These are phyloP conservation scores for Dendrocalamus sinicus DNA, from an alignment of 176 grass and related monocot species.

Conservation along the genomic window DNA sequence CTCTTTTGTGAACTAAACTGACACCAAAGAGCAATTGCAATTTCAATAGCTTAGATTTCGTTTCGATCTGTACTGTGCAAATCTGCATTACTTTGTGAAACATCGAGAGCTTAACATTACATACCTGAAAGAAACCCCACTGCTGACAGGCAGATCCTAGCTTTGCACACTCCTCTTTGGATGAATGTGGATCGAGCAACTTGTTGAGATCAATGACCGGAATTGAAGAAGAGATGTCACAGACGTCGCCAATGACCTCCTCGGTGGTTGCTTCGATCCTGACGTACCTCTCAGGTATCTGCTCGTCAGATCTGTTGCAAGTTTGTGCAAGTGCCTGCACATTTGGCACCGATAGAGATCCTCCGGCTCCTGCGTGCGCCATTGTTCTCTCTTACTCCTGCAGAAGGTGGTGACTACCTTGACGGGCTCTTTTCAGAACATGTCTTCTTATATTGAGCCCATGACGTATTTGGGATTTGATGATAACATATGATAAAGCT, in stretches of 20 bases:
- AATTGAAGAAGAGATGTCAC: background rate
- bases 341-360: constrained; percentile 22
- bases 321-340: constrained; percentile 20
- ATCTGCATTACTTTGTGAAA: too few relatives aligned
- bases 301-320: background rate
- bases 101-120: too few relatives aligned
- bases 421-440: too few relatives aligned
- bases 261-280: constrained; percentile 19
- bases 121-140: background rate
- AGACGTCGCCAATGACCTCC: background rate
- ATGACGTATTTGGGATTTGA: too few relatives aligned
- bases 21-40: too few relatives aligned
- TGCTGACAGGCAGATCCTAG: constrained; percentile 3
- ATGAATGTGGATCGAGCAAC: constrained; percentile 26
- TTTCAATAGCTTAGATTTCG: too few relatives aligned
- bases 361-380: background rate
- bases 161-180: constrained; percentile 31
- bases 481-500: too few relatives aligned
- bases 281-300: constrained; percentile 37
- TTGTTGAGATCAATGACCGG: constrained; percentile 38
- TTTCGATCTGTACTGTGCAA: too few relatives aligned
- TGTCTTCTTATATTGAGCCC: too few relatives aligned
- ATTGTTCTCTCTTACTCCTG: background rate
- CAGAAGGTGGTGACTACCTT: too few relatives aligned
- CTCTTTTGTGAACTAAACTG: too few relatives aligned